A percentile compares a stretch with the other conserved stretches of the same genome.
Conservation (phyloP, 352 stramenopile species). For the Pythium volutum region DNA sequence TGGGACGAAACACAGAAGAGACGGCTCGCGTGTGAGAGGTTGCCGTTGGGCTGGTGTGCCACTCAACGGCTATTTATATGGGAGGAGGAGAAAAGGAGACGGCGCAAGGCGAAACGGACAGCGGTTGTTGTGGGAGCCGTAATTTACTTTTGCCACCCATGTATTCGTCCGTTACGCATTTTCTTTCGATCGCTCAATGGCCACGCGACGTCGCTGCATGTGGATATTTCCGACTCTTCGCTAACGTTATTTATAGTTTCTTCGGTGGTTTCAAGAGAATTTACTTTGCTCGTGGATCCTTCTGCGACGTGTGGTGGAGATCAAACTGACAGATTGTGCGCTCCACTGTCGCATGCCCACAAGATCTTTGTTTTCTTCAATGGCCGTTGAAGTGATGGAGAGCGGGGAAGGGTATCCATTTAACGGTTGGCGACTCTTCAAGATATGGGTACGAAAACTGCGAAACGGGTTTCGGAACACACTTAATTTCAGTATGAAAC, state of each 20-base stretch:
- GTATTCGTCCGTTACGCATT: not conserved
- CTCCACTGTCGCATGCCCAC: not conserved
- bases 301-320: too few species aligned
- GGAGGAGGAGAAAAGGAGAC: not conserved
- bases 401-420: not conserved
- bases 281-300: not conserved
- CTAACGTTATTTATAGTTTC: not conserved
- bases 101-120: not conserved
- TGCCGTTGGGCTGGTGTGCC: not conserved
- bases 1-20: not conserved
- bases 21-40: not conserved
- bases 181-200: not conserved
- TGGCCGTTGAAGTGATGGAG: not conserved
- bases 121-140: not conserved
- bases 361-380: not conserved
- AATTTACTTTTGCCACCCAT: not conserved
- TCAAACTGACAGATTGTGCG: not conserved
- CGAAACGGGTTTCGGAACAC: not conserved
- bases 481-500: not conserved
- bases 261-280: conserved; percentile 5
- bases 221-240: not conserved
- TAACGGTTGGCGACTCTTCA: conserved; percentile 2
- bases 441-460: conserved; percentile 9
- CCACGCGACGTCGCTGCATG: not conserved
- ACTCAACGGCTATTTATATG: conserved; percentile 7